A percentile compares a stretch with the other conserved stretches of the same genome.
Evolutionary conservation across 108 stramenopile genomes (phyloP).

Genomic region (Schizochytrium sp.): DNA sequence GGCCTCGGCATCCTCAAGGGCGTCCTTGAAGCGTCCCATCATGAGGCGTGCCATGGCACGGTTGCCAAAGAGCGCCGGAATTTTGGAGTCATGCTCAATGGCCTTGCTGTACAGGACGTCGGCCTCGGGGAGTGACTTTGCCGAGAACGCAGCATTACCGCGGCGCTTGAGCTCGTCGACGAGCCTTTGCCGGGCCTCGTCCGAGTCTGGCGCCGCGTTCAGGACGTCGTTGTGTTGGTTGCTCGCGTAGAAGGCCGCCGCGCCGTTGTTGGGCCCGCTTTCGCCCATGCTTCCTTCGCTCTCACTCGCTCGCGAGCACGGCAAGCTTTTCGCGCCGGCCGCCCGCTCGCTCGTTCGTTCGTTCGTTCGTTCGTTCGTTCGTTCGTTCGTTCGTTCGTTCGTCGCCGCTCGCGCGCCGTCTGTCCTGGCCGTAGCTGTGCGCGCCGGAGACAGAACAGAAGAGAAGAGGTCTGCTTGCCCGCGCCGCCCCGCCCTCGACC

Average conservation of each 20-base stretch:
- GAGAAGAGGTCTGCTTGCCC: too few relatives aligned
- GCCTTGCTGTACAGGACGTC: conserved; percentile 7
- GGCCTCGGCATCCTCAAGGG: neutral
- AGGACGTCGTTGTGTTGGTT: conserved; percentile 19
- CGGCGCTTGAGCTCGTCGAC: conserved; percentile 17
- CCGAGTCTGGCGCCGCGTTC: neutral
- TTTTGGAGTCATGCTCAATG: neutral
- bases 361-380: too few relatives aligned
- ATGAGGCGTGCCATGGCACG: neutral
- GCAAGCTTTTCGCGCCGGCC: too few relatives aligned
- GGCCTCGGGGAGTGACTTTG: neutral
- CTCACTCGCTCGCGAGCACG: too few relatives aligned
- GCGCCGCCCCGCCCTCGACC: too few relatives aligned
- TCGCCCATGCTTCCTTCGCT: neutral
- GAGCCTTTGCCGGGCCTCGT: neutral
- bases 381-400: too few relatives aligned
- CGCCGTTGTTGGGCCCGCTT: neutral
- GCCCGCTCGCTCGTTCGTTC: too few relatives aligned
- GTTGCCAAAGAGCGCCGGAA: neutral
- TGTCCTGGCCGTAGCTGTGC: too few relatives aligned
- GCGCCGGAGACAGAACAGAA: too few relatives aligned
- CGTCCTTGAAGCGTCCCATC: neutral
- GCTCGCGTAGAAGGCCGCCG: neutral
- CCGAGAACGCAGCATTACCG: neutral
- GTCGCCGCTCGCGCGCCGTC: too few relatives aligned